Evolutionary conservation across 768 basidiomycete species (phyloP), one percentile per base, ranked within the genome.

Genomic region (Suillus cothurnatus): DNA sequence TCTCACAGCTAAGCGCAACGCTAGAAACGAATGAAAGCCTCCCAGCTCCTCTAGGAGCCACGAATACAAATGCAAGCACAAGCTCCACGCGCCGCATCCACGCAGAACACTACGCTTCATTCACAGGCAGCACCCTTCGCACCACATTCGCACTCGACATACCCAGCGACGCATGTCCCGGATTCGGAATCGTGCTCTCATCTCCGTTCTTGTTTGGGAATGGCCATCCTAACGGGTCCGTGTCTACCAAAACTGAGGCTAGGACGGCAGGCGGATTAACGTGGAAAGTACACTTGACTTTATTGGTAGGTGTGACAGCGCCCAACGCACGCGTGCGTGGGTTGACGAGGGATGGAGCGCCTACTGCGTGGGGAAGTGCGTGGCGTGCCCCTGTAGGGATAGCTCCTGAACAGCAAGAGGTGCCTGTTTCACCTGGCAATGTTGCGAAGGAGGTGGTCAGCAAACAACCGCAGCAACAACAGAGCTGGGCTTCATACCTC

Each of bases 111-210:
- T 90, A 93, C 70, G 86, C 92, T 1, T 88, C 90, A 14, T 89
- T 94, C 71, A 86, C 90, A 6, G 76, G 86, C 3, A 86, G 90
- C 53, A 88, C 89, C 0, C 81, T 88, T 0, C 89, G 95, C 32
- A 88, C 93, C 36, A 88, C 91, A 0, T 98, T 99, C 78, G 81
- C 90, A 17, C 85, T 99, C 3, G 95, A 96, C 72, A 96, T 99
- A 64, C 97, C 96, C 0, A 87, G 91, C 1, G 97, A 97, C 64
- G 94, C 91, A 0, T 91, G 93, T 61, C 95, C 97, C 0, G 90
- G 89, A 0, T 98, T 98, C 77, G 70, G 69, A 9, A 63, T 71
- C 6, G 71, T 70, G 1, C 4, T 56, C 15, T 60, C 68, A 49
- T 28, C 52, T 19, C 52, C 28, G 1, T 7, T 31, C 9, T 53